Conservation (phyloP, 805 yeast genomes). For the Torulaspora delbrueckii region DNA sequence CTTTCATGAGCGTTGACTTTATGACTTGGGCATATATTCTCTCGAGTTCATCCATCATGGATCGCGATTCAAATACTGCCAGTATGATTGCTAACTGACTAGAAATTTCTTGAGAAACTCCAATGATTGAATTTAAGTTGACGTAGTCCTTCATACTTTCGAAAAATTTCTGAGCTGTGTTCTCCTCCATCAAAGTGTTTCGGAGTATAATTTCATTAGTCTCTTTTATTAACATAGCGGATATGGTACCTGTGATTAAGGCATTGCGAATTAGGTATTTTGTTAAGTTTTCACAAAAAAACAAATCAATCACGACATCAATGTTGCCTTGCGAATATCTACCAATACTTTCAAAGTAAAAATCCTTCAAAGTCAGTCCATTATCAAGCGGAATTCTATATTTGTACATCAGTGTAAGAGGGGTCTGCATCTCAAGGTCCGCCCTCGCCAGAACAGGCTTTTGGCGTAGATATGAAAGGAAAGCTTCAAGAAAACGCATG, state of each 20-base stretch:
- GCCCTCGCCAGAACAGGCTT: not conserved
- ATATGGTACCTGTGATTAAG: slow-evolving; percentile 6
- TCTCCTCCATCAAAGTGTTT: slow-evolving; percentile 8
- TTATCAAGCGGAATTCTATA: slow-evolving; percentile 8
- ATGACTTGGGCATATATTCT: slow-evolving; percentile 2
- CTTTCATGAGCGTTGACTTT: not conserved
- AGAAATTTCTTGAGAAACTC: not conserved
- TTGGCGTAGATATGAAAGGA: slow-evolving; percentile 2
- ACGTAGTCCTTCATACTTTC: slow-evolving; percentile 2
- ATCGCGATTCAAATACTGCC: slow-evolving; percentile 8
- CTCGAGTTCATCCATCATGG: slow-evolving; percentile 3
- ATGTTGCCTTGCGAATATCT: slow-evolving; percentile 3
- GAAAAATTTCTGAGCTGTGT: slow-evolving; percentile 1
- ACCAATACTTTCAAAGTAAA: slow-evolving; percentile 11
- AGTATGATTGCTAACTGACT: not conserved
- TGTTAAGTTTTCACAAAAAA: slow-evolving; percentile 4
- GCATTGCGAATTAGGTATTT: slow-evolving; percentile 4
- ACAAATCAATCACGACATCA: slow-evolving; percentile 1
- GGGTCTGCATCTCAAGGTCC: slow-evolving; percentile 1
- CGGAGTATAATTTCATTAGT: slow-evolving; percentile 12
- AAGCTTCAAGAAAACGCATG: slow-evolving; percentile 6
- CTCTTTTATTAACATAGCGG: slow-evolving; percentile 7
- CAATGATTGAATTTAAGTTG: not conserved
- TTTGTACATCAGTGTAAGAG: slow-evolving; percentile 10
- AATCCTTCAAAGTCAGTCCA: slow-evolving; percentile 1